A percentile compares a stretch with the other conserved stretches of the same genome.
phyloP scores from a whole-genome alignment of 495 filamentous ascomycete species.

The Podospora pseudopauciseta region DNA sequence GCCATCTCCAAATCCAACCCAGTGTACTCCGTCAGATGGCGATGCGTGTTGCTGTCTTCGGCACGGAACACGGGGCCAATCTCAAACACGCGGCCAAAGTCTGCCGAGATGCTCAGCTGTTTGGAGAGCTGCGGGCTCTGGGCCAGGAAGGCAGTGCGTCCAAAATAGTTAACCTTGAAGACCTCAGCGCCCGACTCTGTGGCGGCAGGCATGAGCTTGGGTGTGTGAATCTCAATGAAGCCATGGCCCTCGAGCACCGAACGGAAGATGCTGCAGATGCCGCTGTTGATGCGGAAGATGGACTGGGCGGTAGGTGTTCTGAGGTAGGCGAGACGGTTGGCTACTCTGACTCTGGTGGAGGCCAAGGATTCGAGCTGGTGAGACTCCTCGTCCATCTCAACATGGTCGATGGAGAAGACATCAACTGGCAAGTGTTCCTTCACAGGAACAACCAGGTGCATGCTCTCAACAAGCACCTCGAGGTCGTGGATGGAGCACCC shows the following conservation, averaged over 20 bases:
- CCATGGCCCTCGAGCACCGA: slow-evolving; percentile 69
- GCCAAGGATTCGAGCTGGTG: slow-evolving; percentile 40
- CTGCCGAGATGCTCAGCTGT: slow-evolving; percentile 90
- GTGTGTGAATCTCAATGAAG: slow-evolving; percentile 90
- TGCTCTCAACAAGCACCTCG: slow-evolving; percentile 75
- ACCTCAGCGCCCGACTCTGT: slow-evolving; percentile 91
- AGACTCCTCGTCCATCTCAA: slow-evolving; percentile 38
- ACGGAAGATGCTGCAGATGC: slow-evolving; percentile 75
- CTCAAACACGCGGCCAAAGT: slow-evolving; percentile 87
- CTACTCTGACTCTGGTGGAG: slow-evolving; percentile 51
- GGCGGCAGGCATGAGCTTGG: slow-evolving; percentile 84
- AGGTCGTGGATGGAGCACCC: slow-evolving; percentile 71
- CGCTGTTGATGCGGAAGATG: slow-evolving; percentile 76
- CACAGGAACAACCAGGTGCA: slow-evolving; percentile 62
- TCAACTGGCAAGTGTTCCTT: slow-evolving; percentile 70
- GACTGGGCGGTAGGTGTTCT: slow-evolving; percentile 81
- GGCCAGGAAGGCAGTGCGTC: slow-evolving; percentile 79
- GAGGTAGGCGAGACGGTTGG: slow-evolving; percentile 82
- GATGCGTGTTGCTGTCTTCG: slow-evolving; percentile 94
- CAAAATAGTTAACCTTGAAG: slow-evolving; percentile 95
- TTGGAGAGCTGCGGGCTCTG: slow-evolving; percentile 94
- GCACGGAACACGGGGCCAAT: slow-evolving; percentile 95
- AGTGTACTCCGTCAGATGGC: slow-evolving; percentile 94
- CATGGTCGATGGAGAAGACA: slow-evolving; percentile 47
- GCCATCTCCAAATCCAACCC: slow-evolving; percentile 94